Evolutionary conservation across 495 filamentous ascomycete genomes (phyloP), one percentile per base, ranked within the genome.

Genomic region (Penicillium bovifimosum): DNA sequence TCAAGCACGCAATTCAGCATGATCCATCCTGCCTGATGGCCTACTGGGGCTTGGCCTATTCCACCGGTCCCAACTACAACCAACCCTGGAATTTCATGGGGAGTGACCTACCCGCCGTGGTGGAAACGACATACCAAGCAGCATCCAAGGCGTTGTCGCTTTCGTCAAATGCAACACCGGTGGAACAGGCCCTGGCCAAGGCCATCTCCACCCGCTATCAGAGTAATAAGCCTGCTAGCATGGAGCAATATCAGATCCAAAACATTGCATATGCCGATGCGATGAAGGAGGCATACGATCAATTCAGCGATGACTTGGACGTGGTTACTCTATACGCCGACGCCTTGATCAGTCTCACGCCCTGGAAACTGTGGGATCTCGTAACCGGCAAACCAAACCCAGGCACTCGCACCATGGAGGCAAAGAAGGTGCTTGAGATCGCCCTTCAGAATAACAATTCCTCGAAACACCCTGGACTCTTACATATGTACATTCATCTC

Each of bases 31-130:
- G 79, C 60, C 74, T 76, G 9, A 80, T 86, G 63, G 83, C 83
- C 14, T 78, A 83, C 50, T 88, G 85, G 85, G 85, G 84, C 0
- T 59, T 85, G 2, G 82, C 85, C 0, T 87, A 79, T 59, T 62
- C 78, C 9, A 58, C 83, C 0, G 85, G 85, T 5, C 83, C 85
- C 5, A 86, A 88, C 55, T 88, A 88, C 63, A 87, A 88, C 59
- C 85, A 86, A 62, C 77, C 84, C 0, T 88, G 84, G 85, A 72
- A 77, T 0, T 86, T 86, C 53, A 81, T 85, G 47, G 61, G 68
- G 10, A 52, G 64, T 2, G 80, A 86, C 24, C 56, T 82, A 3
- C 54, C 69, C 8, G 31, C 49, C 0, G 75, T 65, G 4, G 62
- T 82, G 24, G 53, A 61, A 13, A 61, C 70, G 34, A 76, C 77